Evolutionary conservation across 108 stramenopile species (phyloP).

Genomic region (Aurantiochytrium sp.): DNA sequence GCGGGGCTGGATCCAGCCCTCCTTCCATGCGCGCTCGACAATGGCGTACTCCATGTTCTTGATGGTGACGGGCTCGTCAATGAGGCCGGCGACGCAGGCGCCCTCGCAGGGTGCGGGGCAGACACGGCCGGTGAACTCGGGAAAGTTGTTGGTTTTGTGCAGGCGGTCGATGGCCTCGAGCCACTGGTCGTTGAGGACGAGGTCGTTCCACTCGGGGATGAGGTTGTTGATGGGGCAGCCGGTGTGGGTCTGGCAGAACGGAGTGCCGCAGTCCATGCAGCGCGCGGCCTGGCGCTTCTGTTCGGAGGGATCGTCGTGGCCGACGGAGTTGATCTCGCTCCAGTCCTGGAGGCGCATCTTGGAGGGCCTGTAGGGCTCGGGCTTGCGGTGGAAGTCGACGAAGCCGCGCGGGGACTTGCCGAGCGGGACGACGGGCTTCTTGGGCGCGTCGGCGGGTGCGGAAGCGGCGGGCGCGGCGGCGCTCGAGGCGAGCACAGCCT

Average conservation of each 20-base stretch:
- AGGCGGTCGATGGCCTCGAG: constrained; percentile 81
- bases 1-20: constrained; percentile 79
- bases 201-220: constrained; percentile 95
- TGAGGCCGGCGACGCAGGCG: constrained; percentile 86
- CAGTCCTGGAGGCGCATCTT: constrained; percentile 81
- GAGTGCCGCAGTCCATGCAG: constrained; percentile 97
- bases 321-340: constrained; percentile 83
- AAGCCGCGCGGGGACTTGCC: constrained; percentile 6
- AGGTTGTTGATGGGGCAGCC: constrained; percentile 94
- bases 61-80: constrained; percentile 87
- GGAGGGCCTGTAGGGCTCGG: constrained; percentile 87
- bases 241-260: constrained; percentile 92
- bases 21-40: constrained; percentile 84
- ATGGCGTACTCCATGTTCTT: constrained; percentile 96
- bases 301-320: constrained; percentile 74
- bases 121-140: constrained; percentile 94
- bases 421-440: background rate
- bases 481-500: background rate
- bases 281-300: constrained; percentile 84
- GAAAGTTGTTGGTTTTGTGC: constrained; percentile 95
- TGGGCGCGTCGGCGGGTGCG: background rate
- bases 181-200: constrained; percentile 90
- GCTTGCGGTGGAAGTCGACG: constrained; percentile 81
- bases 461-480: background rate
- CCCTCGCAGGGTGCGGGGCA: constrained; percentile 97